Base-by-base conservation (phyloP, 1,139 yeast genomes). In the Eremothecium cymbalariae region DNA sequence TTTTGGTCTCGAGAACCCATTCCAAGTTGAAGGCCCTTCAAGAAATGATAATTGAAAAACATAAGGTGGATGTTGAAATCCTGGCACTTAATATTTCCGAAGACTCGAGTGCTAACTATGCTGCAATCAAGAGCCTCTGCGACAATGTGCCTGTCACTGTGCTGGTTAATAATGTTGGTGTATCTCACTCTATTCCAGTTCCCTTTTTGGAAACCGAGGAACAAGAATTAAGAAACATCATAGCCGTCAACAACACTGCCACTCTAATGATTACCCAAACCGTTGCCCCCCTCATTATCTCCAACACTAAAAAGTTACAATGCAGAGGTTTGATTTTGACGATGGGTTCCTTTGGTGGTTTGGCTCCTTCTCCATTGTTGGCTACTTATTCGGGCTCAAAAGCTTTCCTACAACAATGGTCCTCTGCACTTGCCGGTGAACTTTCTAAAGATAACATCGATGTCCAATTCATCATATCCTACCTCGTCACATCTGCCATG, bases 271-370 rank as follows among this genome's bases (percentile, higher is more conserved):
- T 86, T 45, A 86, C 98, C 15, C 84, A 83, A 57, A 61, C 72
- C 16, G 73, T 86, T 25, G 68, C 79, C 4, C 95, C 96, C 26
- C 56, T 64, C 11, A 75, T 86, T 50, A 62, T 70, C 33, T 59
- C 66, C n/a, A 72, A 80, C 28, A 72, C 74, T 22, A 65, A 44
- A 47, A 54, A 28, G 46, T 55, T 43, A 56, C 61, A 44, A 60
- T 54, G 63, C 18, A 70, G 73, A 43, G 95, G 95, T 25, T 71
- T 90, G 51, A 73, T 93, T 41, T 65, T 90, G 52, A 86, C 94
- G 26, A 85, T 90, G 96, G 96, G 98, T 24, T 88, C 97, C 2
- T 90, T 90, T 56, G 95, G 95, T 35, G 99, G 97, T 2, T 69
- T 86, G 46, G 68, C 84, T 34, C 98, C 98, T 37, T 81, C 95